Evolutionary conservation across 2,329 filamentous ascomycete species (phyloP), one percentile per base, ranked within the genome.

Genomic region (Rachicladosporium sp.): DNA sequence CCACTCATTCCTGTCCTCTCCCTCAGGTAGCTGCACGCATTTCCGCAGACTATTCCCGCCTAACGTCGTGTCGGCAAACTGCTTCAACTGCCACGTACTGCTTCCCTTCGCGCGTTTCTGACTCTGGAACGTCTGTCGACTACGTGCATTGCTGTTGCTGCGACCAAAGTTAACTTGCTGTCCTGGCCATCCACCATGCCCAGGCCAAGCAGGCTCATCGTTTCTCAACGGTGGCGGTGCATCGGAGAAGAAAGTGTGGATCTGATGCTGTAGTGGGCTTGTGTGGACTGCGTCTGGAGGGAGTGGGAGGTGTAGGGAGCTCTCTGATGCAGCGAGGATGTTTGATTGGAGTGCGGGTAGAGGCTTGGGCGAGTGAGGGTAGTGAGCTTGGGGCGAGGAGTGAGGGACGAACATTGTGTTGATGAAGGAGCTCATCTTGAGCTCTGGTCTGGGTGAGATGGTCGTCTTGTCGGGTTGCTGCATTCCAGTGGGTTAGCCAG

Each of bases 1-100:
- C 91, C 91, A 98, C 65, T 98, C 91, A 59, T 95, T 93, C 66
- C 93, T 74, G 58, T 98, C 91, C 60, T 98, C 91, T 43, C 93
- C 91, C 58, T 98, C 93, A 10, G 93, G 91, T 45, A 98, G 70
- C 70, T 89, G 93, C 50, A 98, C 91, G 21, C 93, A 87, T 68
- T 98, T 96, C 55, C 87, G 78, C 65, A 98, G 67, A 64, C 88
- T 95, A 36, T 91, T 91, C 52, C 86, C 93, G 29, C 91, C 91
- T 30, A 98, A 73, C 8, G 91, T 98, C 34, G 93, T 91, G 63
- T 98, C 93, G 38, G 91, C 91, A 71, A 96, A 98, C 63, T 98
- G 91, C 63, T 91, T 82, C 51, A 98, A 71, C 65, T 96, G 91
- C 69, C 93, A 93, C 61, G 74, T 93, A 52, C 78, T 84, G 39